Base-by-base conservation (phyloP, 2,329 filamentous ascomycete genomes). In the Pseudopithomyces chartarum region DNA sequence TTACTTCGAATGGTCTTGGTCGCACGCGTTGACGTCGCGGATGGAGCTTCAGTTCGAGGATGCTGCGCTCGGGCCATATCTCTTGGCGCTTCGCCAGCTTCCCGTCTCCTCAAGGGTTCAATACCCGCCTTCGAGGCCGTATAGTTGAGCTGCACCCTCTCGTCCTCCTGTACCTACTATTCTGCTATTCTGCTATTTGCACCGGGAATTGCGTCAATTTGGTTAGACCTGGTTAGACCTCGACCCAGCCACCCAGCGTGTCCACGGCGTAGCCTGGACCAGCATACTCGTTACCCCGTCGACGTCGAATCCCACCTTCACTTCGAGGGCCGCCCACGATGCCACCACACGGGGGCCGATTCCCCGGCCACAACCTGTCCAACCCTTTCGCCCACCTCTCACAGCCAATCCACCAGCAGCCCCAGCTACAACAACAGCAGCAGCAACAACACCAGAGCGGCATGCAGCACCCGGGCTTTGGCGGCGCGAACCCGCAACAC, bases 401-500 rank as follows among this genome's bases (percentile, higher is more conserved):
- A 51, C 83, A 84, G 63, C 79, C 74, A 12, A 73, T 77, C 63
- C 79, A 81, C 62, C 76, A 80, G 63, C 77, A 80, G 61, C 79
- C 78, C 52, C 76, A 78, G 47, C 72, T 77, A 29, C 79, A 82
- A 56, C 77, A 78, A 53, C 75, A 78, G 55, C 79, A 80, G 56
- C 79, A 82, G 78, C 67, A 80, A 60, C 84, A 85, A 8, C 26
- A 29, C 26, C 26, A 29, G 26, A 29, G 8, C 26, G 8, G 26
- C 44, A 80, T 93, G 55, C 82, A 84, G 57, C 90, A 90, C 73
- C 87, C 90, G 49, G 84, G 83, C 55, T 96, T 95, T 74, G 85
- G 69, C 52, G 68, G 62, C 55, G 70, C 58, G 51, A 75, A 68
- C 57, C 73, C 71, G 87, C 87, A 85, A 66, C 84, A 87, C 58